Base-by-base conservation (phyloP, 106 monocot genomes). In the Gastrodia elata region DNA sequence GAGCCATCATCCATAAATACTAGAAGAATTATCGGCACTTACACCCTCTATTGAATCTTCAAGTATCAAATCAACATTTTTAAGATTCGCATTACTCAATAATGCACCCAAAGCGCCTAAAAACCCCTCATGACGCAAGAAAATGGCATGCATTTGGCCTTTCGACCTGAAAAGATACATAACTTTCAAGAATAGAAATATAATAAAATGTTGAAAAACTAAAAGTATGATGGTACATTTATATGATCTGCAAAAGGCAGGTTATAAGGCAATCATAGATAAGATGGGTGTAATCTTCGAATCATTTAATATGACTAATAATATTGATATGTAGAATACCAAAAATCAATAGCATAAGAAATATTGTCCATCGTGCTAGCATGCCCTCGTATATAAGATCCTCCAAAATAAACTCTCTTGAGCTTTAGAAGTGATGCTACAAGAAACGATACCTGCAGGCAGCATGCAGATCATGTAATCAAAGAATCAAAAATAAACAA, bases 361-460 rank as follows among this genome's bases (percentile, higher is more conserved):
- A 90, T 90, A 75, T 87, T 87, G 69, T 87, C 80, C 90, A 90
- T 90, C 35, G 80, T 90, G 75, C 82, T 87, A 20, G 76, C 75
- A 80, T 90, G 87, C 37, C 90, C 90, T 52, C 90, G 84, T 64
- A 90, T 87, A 64, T 87, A 90, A 57, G 87, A 90, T 70, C 90
- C 90, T 39, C 90, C 90, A 78, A 90, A 90, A 68, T 87, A 90
- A 28, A 87, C 84, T 61, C 75, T 82, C 55, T 74, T 82, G 14
- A 90, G 75, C n/a, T 80, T 80, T 73, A 84, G 76, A 40, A 87
- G 80, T 39, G 84, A 72, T 69, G 90, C 90, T 68, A 87, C 82
- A 67, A 90, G 82, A 65, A 76, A 90, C 38, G 87, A 84, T 24
- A 87, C 76, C 87, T 87, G 68, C 61, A 46, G 70, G 68, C 61